These are phyloP conservation scores for Colletotrichum limetticola DNA, from an alignment of 2,329 filamentous ascomycete genomes.

Conservation along the genomic window DNA sequence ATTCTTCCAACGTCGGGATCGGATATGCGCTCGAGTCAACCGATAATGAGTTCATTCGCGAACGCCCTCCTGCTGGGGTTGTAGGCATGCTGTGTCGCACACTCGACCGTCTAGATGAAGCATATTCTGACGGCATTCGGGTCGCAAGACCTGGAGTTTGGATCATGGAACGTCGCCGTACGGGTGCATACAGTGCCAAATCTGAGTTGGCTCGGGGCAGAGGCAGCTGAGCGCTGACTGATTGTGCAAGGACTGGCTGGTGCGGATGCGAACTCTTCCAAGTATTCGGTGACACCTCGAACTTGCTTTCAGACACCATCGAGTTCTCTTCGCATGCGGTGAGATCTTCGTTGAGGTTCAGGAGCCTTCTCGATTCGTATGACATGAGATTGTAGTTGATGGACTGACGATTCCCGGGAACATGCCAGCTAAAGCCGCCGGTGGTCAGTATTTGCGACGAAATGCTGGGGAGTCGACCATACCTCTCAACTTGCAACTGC, in stretches of 20 bases:
- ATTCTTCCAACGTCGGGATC: background rate
- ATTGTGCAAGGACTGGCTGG: constrained; percentile 32
- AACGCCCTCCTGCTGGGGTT: constrained; percentile 46
- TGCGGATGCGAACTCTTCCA: constrained; percentile 50
- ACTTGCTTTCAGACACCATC: constrained; percentile 47
- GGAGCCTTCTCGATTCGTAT: constrained; percentile 57
- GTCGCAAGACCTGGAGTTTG: constrained; percentile 63
- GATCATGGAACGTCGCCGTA: constrained; percentile 59
- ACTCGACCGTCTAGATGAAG: constrained; percentile 43
- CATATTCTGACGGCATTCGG: constrained; percentile 39
- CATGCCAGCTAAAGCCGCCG: constrained; percentile 43
- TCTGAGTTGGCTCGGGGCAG: constrained; percentile 59
- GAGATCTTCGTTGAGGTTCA: constrained; percentile 51
- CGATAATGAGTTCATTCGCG: constrained; percentile 46
- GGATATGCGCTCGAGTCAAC: constrained; percentile 46
- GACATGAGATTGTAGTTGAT: constrained; percentile 56
- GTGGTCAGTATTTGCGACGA: constrained; percentile 4
- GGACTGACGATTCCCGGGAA: constrained; percentile 48
- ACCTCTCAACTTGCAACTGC: constrained; percentile 34
- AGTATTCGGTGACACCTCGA: constrained; percentile 45
- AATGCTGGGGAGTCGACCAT: background rate
- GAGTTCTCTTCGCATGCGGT: constrained; percentile 44
- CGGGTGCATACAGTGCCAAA: constrained; percentile 57
- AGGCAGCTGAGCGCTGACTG: constrained; percentile 42
- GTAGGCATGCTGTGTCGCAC: constrained; percentile 51